These are phyloP conservation scores for Alternaria arborescens DNA, from an alignment of 2,329 filamentous ascomycete genomes.

Conservation along the genomic window DNA sequence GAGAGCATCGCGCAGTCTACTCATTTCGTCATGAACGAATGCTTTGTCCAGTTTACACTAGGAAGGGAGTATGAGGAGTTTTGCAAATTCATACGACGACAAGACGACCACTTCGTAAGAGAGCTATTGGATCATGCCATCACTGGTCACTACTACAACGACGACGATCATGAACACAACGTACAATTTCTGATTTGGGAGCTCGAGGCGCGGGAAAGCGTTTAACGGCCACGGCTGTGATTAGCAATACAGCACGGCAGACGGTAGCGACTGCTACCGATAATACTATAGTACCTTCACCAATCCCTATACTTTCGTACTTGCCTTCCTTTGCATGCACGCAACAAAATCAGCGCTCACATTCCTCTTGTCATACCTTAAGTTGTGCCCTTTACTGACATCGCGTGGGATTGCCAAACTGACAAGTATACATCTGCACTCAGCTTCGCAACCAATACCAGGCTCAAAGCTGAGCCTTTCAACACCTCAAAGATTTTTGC, in stretches of 20 bases:
- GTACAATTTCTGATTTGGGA: conserved; percentile 36
- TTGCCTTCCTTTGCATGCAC: neutral
- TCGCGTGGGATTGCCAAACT: neutral
- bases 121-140: conserved; percentile 34
- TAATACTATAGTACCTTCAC: neutral
- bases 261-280: neutral
- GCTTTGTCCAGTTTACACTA: conserved; percentile 30
- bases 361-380: neutral
- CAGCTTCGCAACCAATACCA: neutral
- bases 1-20: conserved; percentile 24
- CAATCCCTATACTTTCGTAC: neutral
- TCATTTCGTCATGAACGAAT: conserved; percentile 31
- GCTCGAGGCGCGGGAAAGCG: conserved; percentile 27
- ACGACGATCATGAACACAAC: conserved; percentile 30
- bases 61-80: conserved; percentile 28
- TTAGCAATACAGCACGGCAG: neutral
- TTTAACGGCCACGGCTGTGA: conserved; percentile 12
- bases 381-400: neutral
- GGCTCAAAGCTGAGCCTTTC: neutral
- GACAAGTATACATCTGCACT: neutral
- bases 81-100: conserved; percentile 32
- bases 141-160: conserved; percentile 22
- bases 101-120: conserved; percentile 29
- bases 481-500: neutral
- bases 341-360: neutral